Evolutionary conservation across 306 rosid genomes (phyloP), one percentile per base, ranked within the genome.

Genomic region (Casuarina glauca): DNA sequence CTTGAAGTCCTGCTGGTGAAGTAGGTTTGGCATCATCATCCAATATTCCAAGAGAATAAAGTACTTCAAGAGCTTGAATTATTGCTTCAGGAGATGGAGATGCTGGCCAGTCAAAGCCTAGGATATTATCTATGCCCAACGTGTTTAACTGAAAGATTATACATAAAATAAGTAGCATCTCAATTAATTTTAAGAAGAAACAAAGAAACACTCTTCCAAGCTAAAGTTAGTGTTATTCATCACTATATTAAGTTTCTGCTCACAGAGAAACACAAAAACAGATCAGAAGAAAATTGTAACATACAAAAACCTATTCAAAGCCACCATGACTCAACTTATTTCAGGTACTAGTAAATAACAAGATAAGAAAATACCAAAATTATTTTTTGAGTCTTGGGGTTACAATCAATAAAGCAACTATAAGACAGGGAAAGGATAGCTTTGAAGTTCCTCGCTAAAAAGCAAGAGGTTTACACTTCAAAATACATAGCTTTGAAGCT

Each of bases 21-120:
- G 93, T 90, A 81, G 92, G 97, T 89, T 90, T 94, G 62, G 95
- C 97, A 89, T 94, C 97, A 62, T 90, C 95, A 78, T 92, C 93
- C 88, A 94, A 79, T 73, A 90, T 89, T 55, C 92, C 97, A 61
- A 94, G 97, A 44, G 97, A 94, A 88, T 88, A 94, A 70, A 94
- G 93, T 74, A 94, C 89, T 88, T 94, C 98, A 20, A 94, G 87
- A 1, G 98, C 92, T 51, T 97, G 91, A 81, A 94, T 86, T 97
- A 94, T 90, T 78, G 97, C 92, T 87, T 94, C 97, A 49, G 96
- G 87, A 69, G 97, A 90, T 69, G 98, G 98, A 87, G 98, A 88
- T 53, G 97, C 94, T 62, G 91, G 98, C 98, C 97, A 94, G 80
- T 94, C 97, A 87, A 94, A 94, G 81, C 98, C 95, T 86, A 94